Conservation (phyloP, 1,284 basidiomycete genomes). For the Thelephora terrestris region DNA sequence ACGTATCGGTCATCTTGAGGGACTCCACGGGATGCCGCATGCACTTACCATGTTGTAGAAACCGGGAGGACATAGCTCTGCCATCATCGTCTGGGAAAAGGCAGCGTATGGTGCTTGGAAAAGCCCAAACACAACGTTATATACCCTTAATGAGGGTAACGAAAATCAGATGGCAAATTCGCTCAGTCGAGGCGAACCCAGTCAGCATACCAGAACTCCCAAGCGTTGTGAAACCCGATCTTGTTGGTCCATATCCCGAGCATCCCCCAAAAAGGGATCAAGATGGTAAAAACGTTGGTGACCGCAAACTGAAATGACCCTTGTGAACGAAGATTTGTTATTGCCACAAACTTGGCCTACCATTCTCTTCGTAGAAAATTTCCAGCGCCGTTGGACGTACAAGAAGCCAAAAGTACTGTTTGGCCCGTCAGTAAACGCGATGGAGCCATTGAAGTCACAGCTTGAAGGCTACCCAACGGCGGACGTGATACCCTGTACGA, state of each 20-base stretch:
- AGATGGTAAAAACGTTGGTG: constrained; percentile 65
- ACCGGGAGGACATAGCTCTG: constrained; percentile 71
- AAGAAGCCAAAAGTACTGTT: constrained; percentile 63
- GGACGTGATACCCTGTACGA: constrained; percentile 63
- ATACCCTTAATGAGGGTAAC: constrained; percentile 41
- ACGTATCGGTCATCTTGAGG: background rate
- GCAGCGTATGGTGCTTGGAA: constrained; percentile 87
- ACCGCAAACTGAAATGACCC: constrained; percentile 57
- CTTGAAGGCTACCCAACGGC: constrained; percentile 37
- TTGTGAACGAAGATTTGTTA: background rate
- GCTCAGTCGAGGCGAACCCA: too few relatives aligned
- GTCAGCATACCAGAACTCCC: constrained; percentile 66
- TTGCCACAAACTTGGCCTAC: constrained; percentile 24
- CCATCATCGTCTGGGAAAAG: constrained; percentile 82
- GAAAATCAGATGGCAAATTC: too few relatives aligned
- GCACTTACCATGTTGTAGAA: constrained; percentile 67
- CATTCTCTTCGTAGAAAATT: constrained; percentile 72
- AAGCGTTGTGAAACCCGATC: constrained; percentile 73
- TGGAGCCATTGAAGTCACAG: constrained; percentile 10
- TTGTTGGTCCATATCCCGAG: constrained; percentile 73
- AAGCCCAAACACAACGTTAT: constrained; percentile 72
- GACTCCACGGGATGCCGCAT: background rate
- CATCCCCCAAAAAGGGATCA: constrained; percentile 83
- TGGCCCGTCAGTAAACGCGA: constrained; percentile 4
- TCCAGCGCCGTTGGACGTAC: constrained; percentile 71